A percentile compares a stretch with the other conserved stretches of the same genome.
phyloP scores from a whole-genome alignment of 768 basidiomycete genomes.

The Leucosporidium creatinivorum region DNA sequence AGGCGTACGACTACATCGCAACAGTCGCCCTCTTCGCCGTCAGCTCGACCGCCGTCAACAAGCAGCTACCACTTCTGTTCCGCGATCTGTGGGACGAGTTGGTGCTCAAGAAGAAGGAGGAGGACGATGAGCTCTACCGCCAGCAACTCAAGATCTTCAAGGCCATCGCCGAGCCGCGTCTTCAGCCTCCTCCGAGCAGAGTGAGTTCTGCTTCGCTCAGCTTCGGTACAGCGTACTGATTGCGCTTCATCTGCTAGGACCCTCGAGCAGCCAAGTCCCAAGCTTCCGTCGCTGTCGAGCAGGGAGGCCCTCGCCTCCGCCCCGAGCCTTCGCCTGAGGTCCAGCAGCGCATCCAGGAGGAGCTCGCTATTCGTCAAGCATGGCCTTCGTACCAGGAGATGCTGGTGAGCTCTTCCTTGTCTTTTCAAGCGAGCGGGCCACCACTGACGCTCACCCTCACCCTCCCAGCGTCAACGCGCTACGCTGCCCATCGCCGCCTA shows the following conservation, averaged over 20 bases:
- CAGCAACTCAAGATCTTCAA: conserved; percentile 63
- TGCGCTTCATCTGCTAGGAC: conserved; percentile 2
- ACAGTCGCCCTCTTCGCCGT: conserved; percentile 75
- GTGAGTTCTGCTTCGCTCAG: not conserved
- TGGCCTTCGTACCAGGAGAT: conserved; percentile 73
- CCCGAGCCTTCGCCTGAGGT: conserved; percentile 25
- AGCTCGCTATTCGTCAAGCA: conserved; percentile 57
- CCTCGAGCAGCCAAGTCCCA: not conserved
- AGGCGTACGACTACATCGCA: conserved; percentile 86
- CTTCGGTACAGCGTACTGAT: not conserved
- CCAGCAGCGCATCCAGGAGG: conserved; percentile 53
- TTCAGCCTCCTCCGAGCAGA: conserved; percentile 6
- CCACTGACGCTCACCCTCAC: conserved; percentile 3
- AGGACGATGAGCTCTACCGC: conserved; percentile 60
- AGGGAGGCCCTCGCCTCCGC: conserved; percentile 1
- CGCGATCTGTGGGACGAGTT: conserved; percentile 90
- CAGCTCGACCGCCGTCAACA: conserved; percentile 44
- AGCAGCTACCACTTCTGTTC: conserved; percentile 67
- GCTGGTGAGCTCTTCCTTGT: conserved; percentile 55
- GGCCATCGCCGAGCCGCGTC: conserved; percentile 49
- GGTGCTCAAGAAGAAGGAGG: conserved; percentile 55
- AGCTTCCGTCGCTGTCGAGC: conserved; percentile 4
- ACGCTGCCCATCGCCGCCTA: conserved; percentile 78
- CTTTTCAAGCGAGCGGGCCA: not conserved
- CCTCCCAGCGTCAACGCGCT: conserved; percentile 59